These are phyloP conservation scores for Podospora comata DNA, from an alignment of 495 filamentous ascomycete genomes.

Conservation along the genomic window DNA sequence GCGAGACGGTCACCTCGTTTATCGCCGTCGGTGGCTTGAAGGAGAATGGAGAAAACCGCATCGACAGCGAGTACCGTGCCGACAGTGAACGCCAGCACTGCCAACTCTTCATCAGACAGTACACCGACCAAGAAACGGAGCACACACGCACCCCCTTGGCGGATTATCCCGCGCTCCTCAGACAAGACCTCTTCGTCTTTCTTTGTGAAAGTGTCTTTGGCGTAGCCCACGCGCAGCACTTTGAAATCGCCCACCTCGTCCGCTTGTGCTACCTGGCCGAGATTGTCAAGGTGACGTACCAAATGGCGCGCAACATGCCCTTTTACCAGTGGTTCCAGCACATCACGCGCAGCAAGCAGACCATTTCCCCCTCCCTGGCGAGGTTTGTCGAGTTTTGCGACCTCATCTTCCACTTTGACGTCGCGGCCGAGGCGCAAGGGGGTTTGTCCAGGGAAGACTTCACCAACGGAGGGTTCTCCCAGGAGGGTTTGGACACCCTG, in stretches of 20 bases:
- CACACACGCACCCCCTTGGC: constrained; percentile 35
- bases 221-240: constrained; percentile 40
- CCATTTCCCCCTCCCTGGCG: constrained; percentile 37
- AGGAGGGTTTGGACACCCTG: constrained; percentile 42
- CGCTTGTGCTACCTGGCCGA: constrained; percentile 91
- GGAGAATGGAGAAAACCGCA: constrained; percentile 54
- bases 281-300: constrained; percentile 70
- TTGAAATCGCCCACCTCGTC: constrained; percentile 79
- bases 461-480: constrained; percentile 42
- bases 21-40: constrained; percentile 70
- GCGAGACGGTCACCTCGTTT: constrained; percentile 84
- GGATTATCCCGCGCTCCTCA: constrained; percentile 63
- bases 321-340: constrained; percentile 38
- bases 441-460: constrained; percentile 5
- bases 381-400: constrained; percentile 47
- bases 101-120: constrained; percentile 66
- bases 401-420: constrained; percentile 31
- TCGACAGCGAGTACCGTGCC: constrained; percentile 63
- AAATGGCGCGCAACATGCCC: constrained; percentile 47
- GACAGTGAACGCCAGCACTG: constrained; percentile 70
- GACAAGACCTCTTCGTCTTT: constrained; percentile 81
- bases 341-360: constrained; percentile 25
- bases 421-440: constrained; percentile 14
- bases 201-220: constrained; percentile 74
- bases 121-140: constrained; percentile 38